phyloP scores from a whole-genome alignment of 2,329 filamentous ascomycete genomes.

The Orbilia ellipsospora region DNA sequence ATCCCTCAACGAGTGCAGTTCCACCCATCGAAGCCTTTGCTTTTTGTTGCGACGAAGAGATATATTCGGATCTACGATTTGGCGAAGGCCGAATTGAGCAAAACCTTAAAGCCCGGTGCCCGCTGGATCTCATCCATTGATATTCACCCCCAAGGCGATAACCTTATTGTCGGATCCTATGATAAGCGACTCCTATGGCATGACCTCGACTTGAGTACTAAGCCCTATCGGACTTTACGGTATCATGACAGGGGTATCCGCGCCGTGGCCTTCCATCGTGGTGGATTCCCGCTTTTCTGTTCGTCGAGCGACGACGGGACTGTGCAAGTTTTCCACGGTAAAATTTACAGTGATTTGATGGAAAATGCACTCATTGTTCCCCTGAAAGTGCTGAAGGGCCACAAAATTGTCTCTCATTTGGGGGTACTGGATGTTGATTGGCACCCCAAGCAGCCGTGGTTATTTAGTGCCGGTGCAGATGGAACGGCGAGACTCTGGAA shows the following conservation, averaged over 20 bases:
- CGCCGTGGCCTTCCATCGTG: conserved; percentile 85
- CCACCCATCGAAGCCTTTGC: conserved; percentile 89
- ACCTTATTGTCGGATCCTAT: conserved; percentile 93
- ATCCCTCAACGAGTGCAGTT: conserved; percentile 74
- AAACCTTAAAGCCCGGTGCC: conserved; percentile 91
- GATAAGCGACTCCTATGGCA: conserved; percentile 96
- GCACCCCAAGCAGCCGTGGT: conserved; percentile 95
- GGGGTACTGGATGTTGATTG: conserved; percentile 95
- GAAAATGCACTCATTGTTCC: conserved; percentile 97
- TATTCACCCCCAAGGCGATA: conserved; percentile 91
- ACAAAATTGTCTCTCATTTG: conserved; percentile 84
- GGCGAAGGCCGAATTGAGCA: conserved; percentile 88
- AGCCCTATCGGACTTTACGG: conserved; percentile 94
- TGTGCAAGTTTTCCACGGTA: conserved; percentile 95
- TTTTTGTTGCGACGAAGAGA: conserved; percentile 96
- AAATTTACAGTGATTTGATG: conserved; percentile 92
- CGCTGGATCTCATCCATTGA: conserved; percentile 95
- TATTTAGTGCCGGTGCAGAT: conserved; percentile 92
- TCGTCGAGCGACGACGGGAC: conserved; percentile 95
- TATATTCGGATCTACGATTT: conserved; percentile 94
- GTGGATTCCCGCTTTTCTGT: conserved; percentile 85
- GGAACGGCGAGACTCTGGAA: conserved; percentile 91
- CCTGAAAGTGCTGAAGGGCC: conserved; percentile 90
- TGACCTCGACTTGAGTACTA: conserved; percentile 88
- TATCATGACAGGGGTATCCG: conserved; percentile 95